A percentile compares a stretch with the other conserved stretches of the same genome.
Evolutionary conservation across 441 rosid genomes (phyloP).

Genomic region (Macaranga tanarius): DNA sequence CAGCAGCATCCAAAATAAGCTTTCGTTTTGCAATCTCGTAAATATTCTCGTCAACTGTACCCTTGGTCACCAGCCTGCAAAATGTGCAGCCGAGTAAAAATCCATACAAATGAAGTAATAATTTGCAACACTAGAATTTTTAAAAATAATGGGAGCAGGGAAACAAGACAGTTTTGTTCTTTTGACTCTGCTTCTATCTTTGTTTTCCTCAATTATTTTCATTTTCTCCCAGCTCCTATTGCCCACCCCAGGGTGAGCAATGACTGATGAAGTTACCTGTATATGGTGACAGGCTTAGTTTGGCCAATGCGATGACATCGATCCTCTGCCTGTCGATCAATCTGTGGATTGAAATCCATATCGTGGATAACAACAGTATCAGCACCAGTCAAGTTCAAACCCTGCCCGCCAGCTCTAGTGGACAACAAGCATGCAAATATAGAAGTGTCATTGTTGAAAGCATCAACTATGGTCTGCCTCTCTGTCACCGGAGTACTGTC

Average conservation of each 20-base stretch:
- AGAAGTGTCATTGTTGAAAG: constrained; percentile 74
- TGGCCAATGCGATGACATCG: constrained; percentile 97
- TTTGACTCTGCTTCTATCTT: background rate
- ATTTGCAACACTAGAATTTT: background rate
- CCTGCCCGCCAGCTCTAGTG: constrained; percentile 97
- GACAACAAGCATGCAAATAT: constrained; percentile 86
- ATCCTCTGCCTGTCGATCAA: constrained; percentile 95
- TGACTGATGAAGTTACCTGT: constrained; percentile 47
- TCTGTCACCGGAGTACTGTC: constrained; percentile 88
- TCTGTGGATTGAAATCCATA: constrained; percentile 98
- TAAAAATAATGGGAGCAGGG: background rate
- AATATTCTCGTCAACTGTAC: constrained; percentile 88
- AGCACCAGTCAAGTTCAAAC: constrained; percentile 90
- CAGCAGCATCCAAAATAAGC: constrained; percentile 82
- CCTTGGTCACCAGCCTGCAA: constrained; percentile 79
- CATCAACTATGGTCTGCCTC: constrained; percentile 85
- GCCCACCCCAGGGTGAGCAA: background rate
- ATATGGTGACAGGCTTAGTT: constrained; percentile 82
- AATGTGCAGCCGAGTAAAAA: constrained; percentile 5
- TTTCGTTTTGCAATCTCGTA: constrained; percentile 91
- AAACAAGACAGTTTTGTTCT: background rate
- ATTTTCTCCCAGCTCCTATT: background rate
- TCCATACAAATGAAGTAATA: background rate
- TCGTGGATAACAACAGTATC: constrained; percentile 88
- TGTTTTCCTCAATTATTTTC: background rate